Conservation (phyloP, 805 yeast species). For the Wickerhamomyces alni region DNA sequence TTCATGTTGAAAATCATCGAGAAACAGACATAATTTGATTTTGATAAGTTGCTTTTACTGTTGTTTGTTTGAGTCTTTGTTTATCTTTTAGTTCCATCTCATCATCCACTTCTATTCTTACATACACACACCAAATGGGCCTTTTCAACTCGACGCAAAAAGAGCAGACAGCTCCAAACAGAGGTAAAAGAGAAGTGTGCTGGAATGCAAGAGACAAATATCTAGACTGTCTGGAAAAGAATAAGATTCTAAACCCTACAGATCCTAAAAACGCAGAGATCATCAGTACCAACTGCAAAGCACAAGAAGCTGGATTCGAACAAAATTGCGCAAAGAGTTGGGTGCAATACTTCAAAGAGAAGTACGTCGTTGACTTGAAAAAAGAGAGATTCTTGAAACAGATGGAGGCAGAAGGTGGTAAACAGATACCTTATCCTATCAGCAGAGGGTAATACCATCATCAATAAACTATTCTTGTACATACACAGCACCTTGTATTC, state of each 20-base stretch:
- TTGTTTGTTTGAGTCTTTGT: no score
- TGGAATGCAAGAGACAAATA: slow-evolving; percentile 86
- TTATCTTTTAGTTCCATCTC: no score
- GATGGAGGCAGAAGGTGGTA: slow-evolving; percentile 62
- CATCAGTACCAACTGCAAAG: slow-evolving; percentile 53
- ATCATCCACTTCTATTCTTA: no score
- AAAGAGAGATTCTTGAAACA: slow-evolving; percentile 63
- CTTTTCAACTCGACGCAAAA: slow-evolving; percentile 32
- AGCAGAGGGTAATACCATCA: slow-evolving; percentile 7
- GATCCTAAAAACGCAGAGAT: slow-evolving; percentile 41
- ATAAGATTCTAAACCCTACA: slow-evolving; percentile 64
- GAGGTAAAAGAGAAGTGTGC: slow-evolving; percentile 67
- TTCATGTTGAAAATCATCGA: no score
- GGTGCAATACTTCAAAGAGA: slow-evolving; percentile 88
- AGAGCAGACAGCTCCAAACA: slow-evolving; percentile 45
- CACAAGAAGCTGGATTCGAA: slow-evolving; percentile 53
- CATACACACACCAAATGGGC: no score
- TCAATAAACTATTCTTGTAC: not conserved
- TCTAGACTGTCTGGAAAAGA: slow-evolving; percentile 66
- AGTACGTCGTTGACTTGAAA: slow-evolving; percentile 70
- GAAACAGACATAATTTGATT: no score
- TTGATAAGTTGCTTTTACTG: no score
- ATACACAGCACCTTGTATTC: not conserved
- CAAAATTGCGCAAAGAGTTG: slow-evolving; percentile 79
- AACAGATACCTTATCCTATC: slow-evolving; percentile 22